Evolutionary conservation across 495 filamentous ascomycete species (phyloP).

Genomic region (Cryomyces antarcticus): DNA sequence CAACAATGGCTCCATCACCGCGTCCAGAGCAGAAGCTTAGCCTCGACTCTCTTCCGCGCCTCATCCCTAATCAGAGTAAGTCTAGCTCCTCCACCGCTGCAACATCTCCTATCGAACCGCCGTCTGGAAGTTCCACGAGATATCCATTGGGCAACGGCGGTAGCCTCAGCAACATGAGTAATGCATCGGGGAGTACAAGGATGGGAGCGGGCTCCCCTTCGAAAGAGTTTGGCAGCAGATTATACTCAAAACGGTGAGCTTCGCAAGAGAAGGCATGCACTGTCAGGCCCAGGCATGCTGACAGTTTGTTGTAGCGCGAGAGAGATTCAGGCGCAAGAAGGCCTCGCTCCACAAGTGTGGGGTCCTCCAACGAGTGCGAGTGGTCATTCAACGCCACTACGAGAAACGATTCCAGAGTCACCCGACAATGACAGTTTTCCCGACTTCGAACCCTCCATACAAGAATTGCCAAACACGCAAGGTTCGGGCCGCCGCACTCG

Average conservation of each 20-base stretch:
- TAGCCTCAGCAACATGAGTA: slow-evolving; percentile 39
- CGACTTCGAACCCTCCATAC: slow-evolving; percentile 49
- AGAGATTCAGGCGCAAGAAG: slow-evolving; percentile 96
- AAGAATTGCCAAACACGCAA: slow-evolving; percentile 20
- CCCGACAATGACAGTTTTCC: slow-evolving; percentile 90
- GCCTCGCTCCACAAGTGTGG: slow-evolving; percentile 71
- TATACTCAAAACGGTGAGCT: slow-evolving; percentile 84
- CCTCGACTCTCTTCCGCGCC: slow-evolving; percentile 46
- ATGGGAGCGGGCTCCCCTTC: slow-evolving; percentile 92
- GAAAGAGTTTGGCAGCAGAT: slow-evolving; percentile 59
- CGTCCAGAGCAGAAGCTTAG: slow-evolving; percentile 51
- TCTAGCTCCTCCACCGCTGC: slow-evolving; percentile 76
- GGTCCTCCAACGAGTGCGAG: slow-evolving; percentile 90
- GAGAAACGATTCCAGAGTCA: slow-evolving; percentile 93
- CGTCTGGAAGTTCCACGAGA: slow-evolving; percentile 43
- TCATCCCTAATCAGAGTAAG: slow-evolving; percentile 38
- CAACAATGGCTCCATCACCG: slow-evolving; percentile 75
- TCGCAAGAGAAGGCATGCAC: background rate
- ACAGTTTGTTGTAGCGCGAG: slow-evolving; percentile 40
- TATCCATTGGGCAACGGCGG: slow-evolving; percentile 55
- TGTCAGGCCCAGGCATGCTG: too few species aligned
- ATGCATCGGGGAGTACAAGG: slow-evolving; percentile 54
- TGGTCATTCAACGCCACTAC: slow-evolving; percentile 83
- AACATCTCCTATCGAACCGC: slow-evolving; percentile 68
- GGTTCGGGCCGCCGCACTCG: slow-evolving; percentile 51